Conservation (phyloP, 1,284 basidiomycete species). For the Rhodotorula glutinis region DNA sequence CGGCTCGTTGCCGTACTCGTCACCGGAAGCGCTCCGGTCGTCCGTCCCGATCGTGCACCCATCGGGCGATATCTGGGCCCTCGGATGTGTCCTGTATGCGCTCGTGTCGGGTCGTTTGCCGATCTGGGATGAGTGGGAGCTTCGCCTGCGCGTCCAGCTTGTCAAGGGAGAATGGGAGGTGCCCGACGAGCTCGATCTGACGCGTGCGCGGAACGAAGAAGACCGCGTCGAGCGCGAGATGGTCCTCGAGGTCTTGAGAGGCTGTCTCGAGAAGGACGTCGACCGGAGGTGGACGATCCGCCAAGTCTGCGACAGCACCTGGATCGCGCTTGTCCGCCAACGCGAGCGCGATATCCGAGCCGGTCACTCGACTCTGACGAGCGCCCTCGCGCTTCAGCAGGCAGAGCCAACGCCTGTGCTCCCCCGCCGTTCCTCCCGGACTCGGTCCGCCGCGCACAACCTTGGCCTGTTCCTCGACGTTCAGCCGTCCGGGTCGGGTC, state of each 20-base stretch:
- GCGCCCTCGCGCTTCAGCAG: not conserved
- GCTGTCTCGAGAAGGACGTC: slow-evolving; percentile 66
- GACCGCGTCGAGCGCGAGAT: slow-evolving; percentile 6
- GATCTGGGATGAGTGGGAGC: slow-evolving; percentile 82
- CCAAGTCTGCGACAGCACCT: slow-evolving; percentile 70
- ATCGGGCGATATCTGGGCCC: slow-evolving; percentile 78
- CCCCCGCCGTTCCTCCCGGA: not conserved
- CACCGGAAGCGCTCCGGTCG: slow-evolving; percentile 68
- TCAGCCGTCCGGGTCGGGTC: not conserved
- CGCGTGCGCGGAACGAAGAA: not conserved
- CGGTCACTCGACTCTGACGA: not conserved
- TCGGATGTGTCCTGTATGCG: slow-evolving; percentile 81
- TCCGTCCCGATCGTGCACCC: slow-evolving; percentile 55
- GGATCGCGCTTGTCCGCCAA: slow-evolving; percentile 52
- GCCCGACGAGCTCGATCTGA: slow-evolving; percentile 40
- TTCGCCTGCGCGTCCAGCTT: slow-evolving; percentile 84
- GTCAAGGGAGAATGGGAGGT: slow-evolving; percentile 64
- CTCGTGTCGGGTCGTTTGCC: slow-evolving; percentile 76
- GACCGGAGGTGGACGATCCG: slow-evolving; percentile 67
- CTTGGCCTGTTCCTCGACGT: not conserved
- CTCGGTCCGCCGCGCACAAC: not conserved
- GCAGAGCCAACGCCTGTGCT: not conserved
- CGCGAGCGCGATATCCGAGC: slow-evolving; percentile 3
- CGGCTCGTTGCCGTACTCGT: slow-evolving; percentile 84
- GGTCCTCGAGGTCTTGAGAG: slow-evolving; percentile 60